phyloP scores from a whole-genome alignment of 1,284 basidiomycete genomes.

The Boletus hoseneyae region DNA sequence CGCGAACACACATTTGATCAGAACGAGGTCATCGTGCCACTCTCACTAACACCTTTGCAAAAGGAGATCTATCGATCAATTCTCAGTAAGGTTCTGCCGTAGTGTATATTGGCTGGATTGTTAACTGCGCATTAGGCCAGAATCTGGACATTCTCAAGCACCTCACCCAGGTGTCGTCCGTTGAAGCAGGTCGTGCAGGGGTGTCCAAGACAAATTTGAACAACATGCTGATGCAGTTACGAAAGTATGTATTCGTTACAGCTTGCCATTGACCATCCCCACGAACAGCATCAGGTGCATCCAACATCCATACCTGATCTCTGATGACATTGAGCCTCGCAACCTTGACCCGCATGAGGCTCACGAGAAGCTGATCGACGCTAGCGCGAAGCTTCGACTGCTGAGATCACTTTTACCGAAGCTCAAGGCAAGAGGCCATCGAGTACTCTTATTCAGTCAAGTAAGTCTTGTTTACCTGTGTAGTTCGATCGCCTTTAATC shows the following conservation, averaged over 20 bases:
- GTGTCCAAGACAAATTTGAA: slow-evolving; percentile 55
- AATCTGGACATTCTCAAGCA: slow-evolving; percentile 65
- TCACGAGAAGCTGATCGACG: slow-evolving; percentile 80
- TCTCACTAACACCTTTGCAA: slow-evolving; percentile 86
- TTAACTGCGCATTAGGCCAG: slow-evolving; percentile 45
- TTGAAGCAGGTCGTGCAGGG: slow-evolving; percentile 32
- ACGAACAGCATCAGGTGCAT: slow-evolving; percentile 52
- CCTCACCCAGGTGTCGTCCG: slow-evolving; percentile 43
- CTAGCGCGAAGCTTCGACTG: slow-evolving; percentile 84
- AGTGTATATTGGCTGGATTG: background rate
- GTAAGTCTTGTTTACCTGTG: slow-evolving; percentile 43
- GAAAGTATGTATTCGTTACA: slow-evolving; percentile 57
- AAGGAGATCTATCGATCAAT: slow-evolving; percentile 88
- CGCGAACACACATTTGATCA: slow-evolving; percentile 30
- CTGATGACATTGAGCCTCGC: slow-evolving; percentile 76
- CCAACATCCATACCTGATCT: slow-evolving; percentile 90
- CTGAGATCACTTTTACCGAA: slow-evolving; percentile 83
- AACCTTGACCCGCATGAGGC: slow-evolving; percentile 58
- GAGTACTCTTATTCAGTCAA: slow-evolving; percentile 96
- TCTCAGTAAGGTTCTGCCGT: slow-evolving; percentile 46
- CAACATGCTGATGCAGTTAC: slow-evolving; percentile 83
- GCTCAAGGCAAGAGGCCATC: slow-evolving; percentile 86
- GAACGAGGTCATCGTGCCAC: slow-evolving; percentile 90
- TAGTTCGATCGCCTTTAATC: background rate
- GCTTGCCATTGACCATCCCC: slow-evolving; percentile 1